A percentile compares a stretch with the other conserved stretches of the same genome.
Evolutionary conservation across 1,284 basidiomycete species (phyloP).

Genomic region (Microbotryum violaceum): DNA sequence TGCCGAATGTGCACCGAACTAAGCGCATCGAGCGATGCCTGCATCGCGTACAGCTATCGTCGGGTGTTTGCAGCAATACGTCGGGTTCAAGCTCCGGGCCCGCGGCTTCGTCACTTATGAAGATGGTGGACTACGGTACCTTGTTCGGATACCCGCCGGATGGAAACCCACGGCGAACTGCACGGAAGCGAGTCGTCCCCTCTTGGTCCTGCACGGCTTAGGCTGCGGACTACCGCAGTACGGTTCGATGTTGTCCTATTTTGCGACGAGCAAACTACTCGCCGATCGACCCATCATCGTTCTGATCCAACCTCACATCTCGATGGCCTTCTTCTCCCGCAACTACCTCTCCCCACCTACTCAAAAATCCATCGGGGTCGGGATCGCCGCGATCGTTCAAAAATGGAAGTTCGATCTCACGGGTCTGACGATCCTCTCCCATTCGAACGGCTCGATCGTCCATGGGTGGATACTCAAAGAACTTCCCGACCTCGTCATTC

Average conservation of each 20-base stretch:
- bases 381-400: conserved; percentile 54
- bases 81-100: conserved; percentile 25
- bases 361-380: conserved; percentile 53
- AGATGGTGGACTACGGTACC: conserved; percentile 47
- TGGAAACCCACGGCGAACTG: conserved; percentile 51
- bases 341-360: conserved; percentile 62
- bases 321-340: conserved; percentile 71
- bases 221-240: conserved; percentile 50
- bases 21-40: too few relatives aligned
- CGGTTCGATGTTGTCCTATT: conserved; percentile 42
- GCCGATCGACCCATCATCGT: conserved; percentile 67
- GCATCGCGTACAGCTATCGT: conserved; percentile 23
- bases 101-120: conserved; percentile 3
- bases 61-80: conserved; percentile 44
- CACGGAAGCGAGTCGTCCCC: conserved; percentile 48
- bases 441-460: conserved; percentile 63
- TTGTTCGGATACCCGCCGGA: conserved; percentile 58
- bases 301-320: conserved; percentile 72
- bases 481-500: conserved; percentile 56
- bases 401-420: conserved; percentile 54
- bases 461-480: conserved; percentile 81
- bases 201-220: conserved; percentile 79
- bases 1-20: conserved; percentile 45
- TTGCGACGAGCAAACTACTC: conserved; percentile 42
- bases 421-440: conserved; percentile 70